A percentile compares a stretch with the other conserved stretches of the same genome.
Conservation (phyloP, 2,329 filamentous ascomycete genomes). For the Fusarium gaditjirri region DNA sequence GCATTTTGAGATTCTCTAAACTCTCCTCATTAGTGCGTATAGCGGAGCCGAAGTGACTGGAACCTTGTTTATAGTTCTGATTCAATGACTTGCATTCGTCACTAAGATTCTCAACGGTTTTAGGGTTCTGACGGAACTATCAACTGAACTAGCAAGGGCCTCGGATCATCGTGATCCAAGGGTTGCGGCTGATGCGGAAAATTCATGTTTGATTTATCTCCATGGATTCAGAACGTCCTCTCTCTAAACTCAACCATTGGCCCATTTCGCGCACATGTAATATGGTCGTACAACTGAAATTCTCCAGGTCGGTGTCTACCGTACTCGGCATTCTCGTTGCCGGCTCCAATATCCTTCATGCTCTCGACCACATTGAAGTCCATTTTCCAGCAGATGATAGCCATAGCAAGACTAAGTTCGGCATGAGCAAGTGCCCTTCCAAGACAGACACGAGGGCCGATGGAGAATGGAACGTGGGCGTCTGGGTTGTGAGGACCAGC, state of each 20-base stretch:
- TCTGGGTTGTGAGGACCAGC: background rate
- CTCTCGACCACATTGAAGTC: background rate
- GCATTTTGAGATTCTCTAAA: background rate
- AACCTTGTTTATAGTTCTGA: background rate
- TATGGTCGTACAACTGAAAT: conserved; percentile 1
- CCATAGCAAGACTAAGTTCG: background rate
- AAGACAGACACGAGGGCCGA: background rate
- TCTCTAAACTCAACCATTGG: conserved; percentile 4
- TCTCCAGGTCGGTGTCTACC: background rate
- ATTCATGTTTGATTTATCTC: background rate
- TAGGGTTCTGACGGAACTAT: background rate
- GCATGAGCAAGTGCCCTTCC: background rate
- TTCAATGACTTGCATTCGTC: background rate
- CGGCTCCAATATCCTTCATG: conserved; percentile 1
- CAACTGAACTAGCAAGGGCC: background rate
- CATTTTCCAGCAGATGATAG: background rate
- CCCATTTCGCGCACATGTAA: background rate
- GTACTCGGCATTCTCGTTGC: background rate
- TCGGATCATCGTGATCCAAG: background rate
- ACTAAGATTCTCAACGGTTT: background rate
- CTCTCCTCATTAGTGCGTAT: background rate
- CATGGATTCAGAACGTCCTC: background rate
- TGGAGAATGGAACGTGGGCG: background rate
- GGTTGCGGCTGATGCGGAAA: background rate
- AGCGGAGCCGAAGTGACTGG: background rate